Percentiles rank a stretch among this genome's conserved stretches.
phyloP scores from a whole-genome alignment of 495 filamentous ascomycete genomes.

The Mytilinidion resinicola region DNA sequence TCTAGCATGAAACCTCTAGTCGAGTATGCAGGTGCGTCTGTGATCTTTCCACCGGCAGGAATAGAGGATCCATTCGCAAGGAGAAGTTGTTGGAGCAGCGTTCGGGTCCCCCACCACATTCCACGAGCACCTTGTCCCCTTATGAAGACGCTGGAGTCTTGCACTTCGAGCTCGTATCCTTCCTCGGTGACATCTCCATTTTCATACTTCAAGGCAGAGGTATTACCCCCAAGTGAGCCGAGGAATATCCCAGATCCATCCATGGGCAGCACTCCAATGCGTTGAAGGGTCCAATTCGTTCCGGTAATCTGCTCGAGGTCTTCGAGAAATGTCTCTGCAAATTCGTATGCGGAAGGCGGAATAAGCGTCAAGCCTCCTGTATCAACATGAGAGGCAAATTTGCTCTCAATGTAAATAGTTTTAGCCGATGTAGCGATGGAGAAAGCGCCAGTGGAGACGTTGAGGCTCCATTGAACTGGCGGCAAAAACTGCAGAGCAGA shows the following conservation, averaged over 20 bases:
- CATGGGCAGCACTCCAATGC: slow-evolving; percentile 26
- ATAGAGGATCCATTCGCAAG: slow-evolving; percentile 32
- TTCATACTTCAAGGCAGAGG: slow-evolving; percentile 40
- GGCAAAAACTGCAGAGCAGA: slow-evolving; percentile 15
- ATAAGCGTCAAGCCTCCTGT: slow-evolving; percentile 46
- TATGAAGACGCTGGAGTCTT: slow-evolving; percentile 34
- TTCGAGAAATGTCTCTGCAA: slow-evolving; percentile 42
- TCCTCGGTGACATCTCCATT: slow-evolving; percentile 43
- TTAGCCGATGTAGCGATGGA: slow-evolving; percentile 7
- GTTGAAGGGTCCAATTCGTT: slow-evolving; percentile 29
- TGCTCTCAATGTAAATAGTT: slow-evolving; percentile 14
- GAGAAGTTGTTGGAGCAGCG: slow-evolving; percentile 45
- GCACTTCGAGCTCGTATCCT: slow-evolving; percentile 42
- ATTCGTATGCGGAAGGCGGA: slow-evolving; percentile 45
- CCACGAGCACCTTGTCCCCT: slow-evolving; percentile 46
- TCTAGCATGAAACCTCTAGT: slow-evolving; percentile 50
- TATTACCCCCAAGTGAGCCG: slow-evolving; percentile 15
- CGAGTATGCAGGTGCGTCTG: slow-evolving; percentile 44
- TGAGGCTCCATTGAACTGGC: slow-evolving; percentile 20
- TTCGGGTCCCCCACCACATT: slow-evolving; percentile 53
- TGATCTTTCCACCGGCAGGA: slow-evolving; percentile 32
- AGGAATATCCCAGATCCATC: slow-evolving; percentile 36
- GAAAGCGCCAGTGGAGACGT: background rate
- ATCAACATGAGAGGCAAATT: slow-evolving; percentile 30
- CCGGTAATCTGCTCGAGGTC: slow-evolving; percentile 42